Base-by-base conservation (phyloP, 495 filamentous ascomycete genomes). In the Penicillium atrosanguineum region DNA sequence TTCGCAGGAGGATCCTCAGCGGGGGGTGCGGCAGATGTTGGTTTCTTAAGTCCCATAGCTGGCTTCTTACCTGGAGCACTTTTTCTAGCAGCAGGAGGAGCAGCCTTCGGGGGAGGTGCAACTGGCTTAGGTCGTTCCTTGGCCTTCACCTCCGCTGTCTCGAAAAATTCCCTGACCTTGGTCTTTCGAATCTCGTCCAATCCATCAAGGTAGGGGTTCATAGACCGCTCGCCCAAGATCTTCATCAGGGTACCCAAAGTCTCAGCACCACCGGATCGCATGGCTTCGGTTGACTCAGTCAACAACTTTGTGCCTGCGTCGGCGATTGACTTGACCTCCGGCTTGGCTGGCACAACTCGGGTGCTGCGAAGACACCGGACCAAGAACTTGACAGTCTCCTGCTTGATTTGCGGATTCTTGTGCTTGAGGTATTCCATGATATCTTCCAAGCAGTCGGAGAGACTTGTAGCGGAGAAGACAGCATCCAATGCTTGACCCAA, bases 341-440 rank as follows among this genome's bases (percentile, higher is more conserved):
- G 77, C 55, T 93, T 91, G 46, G 82, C 77, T 8, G 95, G 95
- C 6, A 89, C 88, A 16, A 90, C 86, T 55, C 85, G 77, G 4
- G 94, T 96, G 1, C 83, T 92, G 55, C 87, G 84, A 28, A 99
- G 81, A 68, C 88, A 95, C 56, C 93, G 80, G 28, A 95, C 86
- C 23, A 99, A 76, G 56, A 97, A 96, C 54, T 87, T 91, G 64
- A 96, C 83, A 4, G 89, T 93, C 46, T 95, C 91, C 52, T 95
- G 88, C 69, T 99, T 99, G 44, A 99, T 86, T 58, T 96, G 91
- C 0, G 94, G 95, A 64, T 99, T 99, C 65, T 99, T 99, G 75
- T 96, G 88, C 52, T 83, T 87, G 31, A 97, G 72, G 59, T 83
- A 91, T 57, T 94, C 87, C 0, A 92, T 70, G 29, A 88, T 95